phyloP scores from a whole-genome alignment of 1,139 yeast genomes.

The Hansenula sp. region DNA sequence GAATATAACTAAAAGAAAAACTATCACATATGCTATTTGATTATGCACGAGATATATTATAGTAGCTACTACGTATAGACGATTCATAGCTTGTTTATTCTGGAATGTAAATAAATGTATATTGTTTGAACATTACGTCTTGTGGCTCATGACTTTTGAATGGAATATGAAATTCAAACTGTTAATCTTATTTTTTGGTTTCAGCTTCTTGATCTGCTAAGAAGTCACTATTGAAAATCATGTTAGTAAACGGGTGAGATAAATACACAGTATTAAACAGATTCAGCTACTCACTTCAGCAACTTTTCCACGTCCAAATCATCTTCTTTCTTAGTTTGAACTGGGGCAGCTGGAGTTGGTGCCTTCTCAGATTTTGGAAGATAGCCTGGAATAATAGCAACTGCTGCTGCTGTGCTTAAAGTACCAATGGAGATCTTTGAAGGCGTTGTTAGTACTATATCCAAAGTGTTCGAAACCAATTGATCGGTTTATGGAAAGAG shows the following conservation, averaged over 20 bases:
- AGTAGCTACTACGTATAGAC: too few species aligned
- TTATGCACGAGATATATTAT: too few species aligned
- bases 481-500: too few species aligned
- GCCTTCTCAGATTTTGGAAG: slow-evolving; percentile 16
- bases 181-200: slow-evolving; percentile 11
- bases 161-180: background rate
- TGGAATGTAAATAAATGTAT: too few species aligned
- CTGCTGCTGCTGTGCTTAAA: slow-evolving; percentile 32
- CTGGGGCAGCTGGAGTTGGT: slow-evolving; percentile 36
- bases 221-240: slow-evolving; percentile 16
- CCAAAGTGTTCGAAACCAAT: too few species aligned
- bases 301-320: slow-evolving; percentile 62
- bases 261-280: too few species aligned
- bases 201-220: slow-evolving; percentile 20
- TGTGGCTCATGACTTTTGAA: background rate
- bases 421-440: slow-evolving; percentile 34
- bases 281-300: slow-evolving; percentile 41
- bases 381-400: slow-evolving; percentile 24
- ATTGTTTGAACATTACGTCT: background rate
- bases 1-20: too few species aligned
- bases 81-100: too few species aligned
- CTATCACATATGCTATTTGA: too few species aligned
- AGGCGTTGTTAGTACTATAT: slow-evolving; percentile 1
- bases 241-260: background rate
- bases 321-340: slow-evolving; percentile 38